A percentile compares a stretch with the other conserved stretches of the same genome.
Evolutionary conservation across 441 rosid species (phyloP).

Genomic region (Adansonia grandidieri): DNA sequence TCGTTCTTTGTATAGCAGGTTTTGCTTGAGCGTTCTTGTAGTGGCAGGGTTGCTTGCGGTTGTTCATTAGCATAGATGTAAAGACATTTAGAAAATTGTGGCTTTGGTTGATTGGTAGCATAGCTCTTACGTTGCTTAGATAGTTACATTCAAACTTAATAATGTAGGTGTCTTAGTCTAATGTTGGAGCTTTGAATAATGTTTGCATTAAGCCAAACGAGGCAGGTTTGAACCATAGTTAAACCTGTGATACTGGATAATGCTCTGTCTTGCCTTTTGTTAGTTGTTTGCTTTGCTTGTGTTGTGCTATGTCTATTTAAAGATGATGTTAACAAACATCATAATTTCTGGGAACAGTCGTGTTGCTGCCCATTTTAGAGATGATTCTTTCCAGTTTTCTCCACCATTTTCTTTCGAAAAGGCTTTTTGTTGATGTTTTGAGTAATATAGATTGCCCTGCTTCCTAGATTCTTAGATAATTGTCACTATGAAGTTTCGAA

Average conservation of each 20-base stretch:
- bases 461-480: neutral
- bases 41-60: neutral
- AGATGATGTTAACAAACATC: neutral
- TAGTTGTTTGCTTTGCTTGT: neutral
- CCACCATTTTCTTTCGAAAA: neutral
- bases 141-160: neutral
- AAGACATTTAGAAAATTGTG: neutral
- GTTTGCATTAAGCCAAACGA: neutral
- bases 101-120: neutral
- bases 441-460: neutral
- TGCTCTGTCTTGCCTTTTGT: neutral
- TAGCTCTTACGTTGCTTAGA: neutral
- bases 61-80: constrained; percentile 1
- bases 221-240: neutral
- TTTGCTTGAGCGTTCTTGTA: neutral
- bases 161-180: neutral
- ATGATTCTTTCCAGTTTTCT: neutral
- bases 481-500: neutral
- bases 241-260: neutral
- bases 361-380: neutral
- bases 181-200: neutral
- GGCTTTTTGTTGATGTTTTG: neutral
- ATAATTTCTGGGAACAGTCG: neutral
- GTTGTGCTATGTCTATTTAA: neutral
- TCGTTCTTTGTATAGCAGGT: neutral